Evolutionary conservation across 2,329 filamentous ascomycete species (phyloP), one percentile per base, ranked within the genome.

Genomic region (Colletotrichum ledebouriae): DNA sequence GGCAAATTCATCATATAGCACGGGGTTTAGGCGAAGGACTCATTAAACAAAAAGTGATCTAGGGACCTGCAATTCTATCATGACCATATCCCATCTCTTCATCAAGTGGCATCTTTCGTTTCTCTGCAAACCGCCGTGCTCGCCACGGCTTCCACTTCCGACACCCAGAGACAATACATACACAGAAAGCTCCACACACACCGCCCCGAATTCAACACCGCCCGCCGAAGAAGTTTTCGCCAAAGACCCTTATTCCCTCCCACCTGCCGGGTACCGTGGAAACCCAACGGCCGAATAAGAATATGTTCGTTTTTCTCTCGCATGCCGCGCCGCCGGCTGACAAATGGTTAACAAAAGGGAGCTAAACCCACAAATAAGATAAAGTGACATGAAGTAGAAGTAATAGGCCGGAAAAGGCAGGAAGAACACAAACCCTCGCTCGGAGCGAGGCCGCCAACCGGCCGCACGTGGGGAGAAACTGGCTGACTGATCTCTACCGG

Each of bases 301-400:
- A 41, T 39, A 5, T 20, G 44, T 58, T 58, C 10, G 4, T 25
- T 41, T 58, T 53, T 46, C 17, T 17, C 33, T 41, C 15, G 42
- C 42, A 41, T 44, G 22, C 52, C 44, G 15, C 59, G 50, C 33
- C 52, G 59, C 59, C 46, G 17, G 59, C 59, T 44, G 52, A 47
- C 17, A 58, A 33, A 63, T 37, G 41, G 29, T 56, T 46, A 20
- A 20, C 13, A 29, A 33, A 47, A 34, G 52, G 65, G 63, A 55
- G 53, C 29, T 6, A 22, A 25, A 7, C 29, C 20, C 46, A 22
- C 44, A 34, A 20, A 13, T 33, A 53, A 53, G 53, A 29, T 70
- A 67, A 71, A 66, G 63, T 60, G 61, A 72, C 63, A 59, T 62
- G 52, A 66, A 69, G 64, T 68, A 71, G 59, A 67, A 72, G 71